phyloP scores from a whole-genome alignment of 495 filamentous ascomycete species.

The Hyphodiscus hymeniophilus region DNA sequence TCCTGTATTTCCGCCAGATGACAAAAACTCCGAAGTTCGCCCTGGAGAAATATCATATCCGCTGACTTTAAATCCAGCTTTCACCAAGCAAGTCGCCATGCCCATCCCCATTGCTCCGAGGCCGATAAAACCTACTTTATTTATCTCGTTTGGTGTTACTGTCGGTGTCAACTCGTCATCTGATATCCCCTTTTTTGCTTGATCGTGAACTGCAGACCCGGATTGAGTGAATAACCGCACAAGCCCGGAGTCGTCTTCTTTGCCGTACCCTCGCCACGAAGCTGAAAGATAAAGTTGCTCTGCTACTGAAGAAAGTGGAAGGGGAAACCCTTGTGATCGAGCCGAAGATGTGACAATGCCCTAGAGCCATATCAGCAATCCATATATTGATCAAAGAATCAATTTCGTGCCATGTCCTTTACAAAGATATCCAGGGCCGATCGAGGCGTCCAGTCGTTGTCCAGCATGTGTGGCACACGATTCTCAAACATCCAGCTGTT shows the following conservation, averaged over 20 bases:
- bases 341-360: conserved; percentile 67
- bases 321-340: conserved; percentile 48
- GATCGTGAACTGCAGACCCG: no score
- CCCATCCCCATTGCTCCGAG: no score
- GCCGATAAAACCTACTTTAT: no score
- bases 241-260: conserved; percentile 62
- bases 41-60: no score
- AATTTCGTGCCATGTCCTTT: conserved; percentile 58
- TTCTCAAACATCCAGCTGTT: conserved; percentile 82
- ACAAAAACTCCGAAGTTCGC: no score
- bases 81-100: no score
- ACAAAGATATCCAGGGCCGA: conserved; percentile 71
- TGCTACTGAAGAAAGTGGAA: conserved; percentile 55
- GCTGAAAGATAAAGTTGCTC: conserved; percentile 62
- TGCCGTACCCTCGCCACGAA: conserved; percentile 50
- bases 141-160: no score
- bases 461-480: conserved; percentile 59
- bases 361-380: conserved; percentile 23
- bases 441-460: conserved; percentile 55
- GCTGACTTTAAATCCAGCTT: no score
- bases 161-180: no score
- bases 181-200: no score
- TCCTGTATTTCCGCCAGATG: no score
- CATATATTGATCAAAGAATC: conserved; percentile 4
- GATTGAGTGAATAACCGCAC: conserved; percentile 51